Conservation (phyloP, 371 early-diverging fungal genomes). For the Umbelopsis sp. region DNA sequence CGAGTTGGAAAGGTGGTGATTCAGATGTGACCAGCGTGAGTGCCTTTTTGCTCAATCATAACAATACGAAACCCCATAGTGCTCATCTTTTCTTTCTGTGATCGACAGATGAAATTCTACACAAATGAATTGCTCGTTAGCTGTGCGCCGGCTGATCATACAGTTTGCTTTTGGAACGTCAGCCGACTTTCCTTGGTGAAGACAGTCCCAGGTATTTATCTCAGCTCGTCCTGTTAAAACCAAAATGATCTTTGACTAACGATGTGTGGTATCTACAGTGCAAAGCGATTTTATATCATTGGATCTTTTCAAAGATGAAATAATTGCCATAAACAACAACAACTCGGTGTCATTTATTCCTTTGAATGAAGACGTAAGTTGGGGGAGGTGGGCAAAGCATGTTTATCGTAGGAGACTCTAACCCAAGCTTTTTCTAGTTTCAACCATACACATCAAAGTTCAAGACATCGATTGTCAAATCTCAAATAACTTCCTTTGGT, state of each 20-base stretch:
- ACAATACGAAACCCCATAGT: background rate
- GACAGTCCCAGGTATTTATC: constrained; percentile 50
- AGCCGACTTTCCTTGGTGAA: constrained; percentile 58
- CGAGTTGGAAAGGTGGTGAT: constrained; percentile 68
- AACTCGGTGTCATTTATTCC: constrained; percentile 70
- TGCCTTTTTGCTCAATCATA: background rate
- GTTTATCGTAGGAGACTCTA: background rate
- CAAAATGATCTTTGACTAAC: too few species aligned
- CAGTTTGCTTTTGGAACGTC: constrained; percentile 68
- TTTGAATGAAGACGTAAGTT: constrained; percentile 67
- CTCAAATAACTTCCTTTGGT: constrained; percentile 62
- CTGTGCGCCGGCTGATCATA: constrained; percentile 67
- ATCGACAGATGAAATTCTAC: constrained; percentile 60
- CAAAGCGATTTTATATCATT: constrained; percentile 53
- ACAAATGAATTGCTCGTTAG: constrained; percentile 62
- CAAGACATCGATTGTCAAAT: constrained; percentile 64
- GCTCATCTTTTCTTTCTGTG: too few species aligned
- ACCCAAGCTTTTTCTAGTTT: constrained; percentile 36
- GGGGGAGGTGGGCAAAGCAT: background rate
- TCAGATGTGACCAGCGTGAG: constrained; percentile 64
- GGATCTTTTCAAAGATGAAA: constrained; percentile 65
- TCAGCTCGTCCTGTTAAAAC: too few species aligned
- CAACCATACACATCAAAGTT: constrained; percentile 70
- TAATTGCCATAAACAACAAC: constrained; percentile 64
- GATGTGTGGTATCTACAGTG: constrained; percentile 19